phyloP scores from a whole-genome alignment of 192 early-diverging fungal species.

The Irineochytrium annulatum region DNA sequence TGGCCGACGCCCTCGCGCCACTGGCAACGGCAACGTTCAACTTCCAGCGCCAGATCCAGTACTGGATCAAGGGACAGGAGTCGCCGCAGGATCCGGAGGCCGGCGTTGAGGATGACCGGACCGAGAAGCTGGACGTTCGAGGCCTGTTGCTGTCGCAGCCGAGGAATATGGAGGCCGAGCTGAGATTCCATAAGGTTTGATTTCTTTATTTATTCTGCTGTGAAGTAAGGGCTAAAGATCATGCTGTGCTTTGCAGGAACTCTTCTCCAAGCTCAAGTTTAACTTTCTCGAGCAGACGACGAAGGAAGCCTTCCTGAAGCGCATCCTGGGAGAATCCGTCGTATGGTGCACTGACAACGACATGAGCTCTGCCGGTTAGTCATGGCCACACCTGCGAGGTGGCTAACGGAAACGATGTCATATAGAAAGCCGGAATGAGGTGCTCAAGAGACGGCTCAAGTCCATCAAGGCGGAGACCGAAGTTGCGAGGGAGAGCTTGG shows the following conservation, averaged over 20 bases:
- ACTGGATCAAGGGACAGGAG: conserved; percentile 15
- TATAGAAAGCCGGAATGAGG: not conserved
- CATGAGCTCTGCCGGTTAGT: conserved; percentile 21
- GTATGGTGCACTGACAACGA: conserved; percentile 28
- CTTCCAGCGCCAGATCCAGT: conserved; percentile 18
- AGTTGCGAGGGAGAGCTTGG: not conserved
- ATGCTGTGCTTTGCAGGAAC: conserved; percentile 27
- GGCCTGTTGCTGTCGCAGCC: conserved; percentile 35
- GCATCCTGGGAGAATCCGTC: conserved; percentile 38
- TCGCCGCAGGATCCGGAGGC: not conserved
- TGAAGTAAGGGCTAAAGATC: not conserved
- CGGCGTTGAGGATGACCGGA: conserved; percentile 27
- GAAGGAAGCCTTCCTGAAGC: conserved; percentile 47
- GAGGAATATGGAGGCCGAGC: conserved; percentile 36
- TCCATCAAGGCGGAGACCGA: conserved; percentile 12
- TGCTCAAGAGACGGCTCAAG: conserved; percentile 14
- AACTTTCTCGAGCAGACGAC: conserved; percentile 52
- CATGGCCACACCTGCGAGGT: too few species aligned
- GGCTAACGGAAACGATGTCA: not conserved
- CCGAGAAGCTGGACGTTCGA: conserved; percentile 34
- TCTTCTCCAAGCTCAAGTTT: conserved; percentile 54
- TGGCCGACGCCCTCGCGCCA: too few species aligned
- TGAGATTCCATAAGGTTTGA: conserved; percentile 37
- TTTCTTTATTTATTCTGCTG: not conserved
- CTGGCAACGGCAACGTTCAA: too few species aligned